These are phyloP conservation scores for Durio zibethinus DNA, from an alignment of 345 rosid genomes.

Conservation along the genomic window DNA sequence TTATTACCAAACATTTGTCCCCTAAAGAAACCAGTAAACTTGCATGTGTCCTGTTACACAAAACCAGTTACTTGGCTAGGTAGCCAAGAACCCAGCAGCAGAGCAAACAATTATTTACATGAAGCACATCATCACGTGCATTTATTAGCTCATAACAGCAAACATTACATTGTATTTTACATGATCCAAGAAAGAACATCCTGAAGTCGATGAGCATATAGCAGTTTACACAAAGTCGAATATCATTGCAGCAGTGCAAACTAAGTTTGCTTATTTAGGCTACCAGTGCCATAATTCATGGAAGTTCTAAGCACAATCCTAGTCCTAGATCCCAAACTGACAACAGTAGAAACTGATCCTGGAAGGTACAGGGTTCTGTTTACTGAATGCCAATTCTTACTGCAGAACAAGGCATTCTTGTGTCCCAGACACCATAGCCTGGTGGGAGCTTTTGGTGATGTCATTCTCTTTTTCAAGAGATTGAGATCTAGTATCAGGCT, in stretches of 20 bases:
- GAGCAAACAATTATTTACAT: not conserved
- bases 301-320: not conserved
- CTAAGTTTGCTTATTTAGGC: slow-evolving; percentile 33
- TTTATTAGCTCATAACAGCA: slow-evolving; percentile 3
- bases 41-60: not conserved
- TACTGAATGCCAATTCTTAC: slow-evolving; percentile 30
- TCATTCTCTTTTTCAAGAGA: slow-evolving; percentile 23
- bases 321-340: not conserved
- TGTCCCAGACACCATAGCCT: slow-evolving; percentile 45
- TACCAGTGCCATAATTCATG: slow-evolving; percentile 11
- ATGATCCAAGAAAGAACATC: not conserved
- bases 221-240: not conserved
- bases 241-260: slow-evolving; percentile 18
- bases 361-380: not conserved
- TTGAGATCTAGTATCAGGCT: slow-evolving; percentile 20
- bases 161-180: slow-evolving; percentile 11
- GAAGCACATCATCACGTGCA: not conserved
- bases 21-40: too few relatives aligned
- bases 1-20: too few relatives aligned
- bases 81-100: not conserved
- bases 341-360: not conserved
- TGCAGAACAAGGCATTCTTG: slow-evolving; percentile 72
- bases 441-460: slow-evolving; percentile 35
- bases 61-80: not conserved
- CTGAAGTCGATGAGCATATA: not conserved